Conservation (phyloP, 2,329 filamentous ascomycete genomes). For the Drechslerella dactyloides region DNA sequence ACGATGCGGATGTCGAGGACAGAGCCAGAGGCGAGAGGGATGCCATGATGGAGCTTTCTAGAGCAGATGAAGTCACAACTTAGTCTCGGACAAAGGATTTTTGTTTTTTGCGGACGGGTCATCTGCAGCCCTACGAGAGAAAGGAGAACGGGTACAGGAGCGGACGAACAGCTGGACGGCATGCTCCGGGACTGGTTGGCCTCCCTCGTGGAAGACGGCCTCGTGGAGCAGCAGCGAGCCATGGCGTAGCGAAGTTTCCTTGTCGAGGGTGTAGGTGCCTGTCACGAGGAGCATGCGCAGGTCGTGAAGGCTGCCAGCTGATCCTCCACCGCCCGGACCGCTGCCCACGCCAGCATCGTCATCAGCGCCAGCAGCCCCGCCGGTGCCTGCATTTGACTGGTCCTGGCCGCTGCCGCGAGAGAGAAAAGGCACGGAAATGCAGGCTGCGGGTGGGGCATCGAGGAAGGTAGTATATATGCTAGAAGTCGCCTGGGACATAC, state of each 20-base stretch:
- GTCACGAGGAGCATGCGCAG: constrained; percentile 37
- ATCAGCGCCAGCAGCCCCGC: background rate
- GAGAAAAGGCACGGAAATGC: constrained; percentile 43
- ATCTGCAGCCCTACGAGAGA: constrained; percentile 37
- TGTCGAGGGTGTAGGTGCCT: constrained; percentile 51
- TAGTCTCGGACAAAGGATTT: background rate
- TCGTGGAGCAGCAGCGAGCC: constrained; percentile 45
- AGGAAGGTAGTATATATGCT: constrained; percentile 48
- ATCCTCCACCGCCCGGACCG: constrained; percentile 29
- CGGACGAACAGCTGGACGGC: constrained; percentile 43
- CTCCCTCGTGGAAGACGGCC: constrained; percentile 10
- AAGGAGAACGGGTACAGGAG: constrained; percentile 7
- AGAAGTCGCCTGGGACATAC: constrained; percentile 30
- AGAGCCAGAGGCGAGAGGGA: constrained; percentile 28
- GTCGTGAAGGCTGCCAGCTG: constrained; percentile 28
- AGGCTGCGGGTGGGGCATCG: constrained; percentile 45
- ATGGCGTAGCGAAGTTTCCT: constrained; percentile 35
- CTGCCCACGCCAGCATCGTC: background rate
- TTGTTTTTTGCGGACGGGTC: constrained; percentile 4
- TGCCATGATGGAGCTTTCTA: constrained; percentile 22
- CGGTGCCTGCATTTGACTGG: background rate
- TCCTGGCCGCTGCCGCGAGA: constrained; percentile 3
- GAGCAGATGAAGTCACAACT: background rate
- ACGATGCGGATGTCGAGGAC: constrained; percentile 43
- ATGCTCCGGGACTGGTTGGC: background rate